Evolutionary conservation across 352 stramenopile genomes (phyloP).

Genomic region (Phytophthora tentaculata): DNA sequence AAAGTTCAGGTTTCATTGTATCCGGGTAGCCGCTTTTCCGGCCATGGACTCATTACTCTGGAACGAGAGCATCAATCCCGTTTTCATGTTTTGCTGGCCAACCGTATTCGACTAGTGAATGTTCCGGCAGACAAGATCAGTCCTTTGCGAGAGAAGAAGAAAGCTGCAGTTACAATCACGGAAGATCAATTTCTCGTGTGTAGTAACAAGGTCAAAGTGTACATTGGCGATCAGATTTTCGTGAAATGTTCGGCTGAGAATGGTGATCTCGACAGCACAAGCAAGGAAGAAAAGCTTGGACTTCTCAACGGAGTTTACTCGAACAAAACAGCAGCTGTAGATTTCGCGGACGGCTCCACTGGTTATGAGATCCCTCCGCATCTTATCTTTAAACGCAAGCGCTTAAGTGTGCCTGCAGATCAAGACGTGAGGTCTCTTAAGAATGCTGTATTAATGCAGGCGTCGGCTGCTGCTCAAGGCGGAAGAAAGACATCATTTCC

Average conservation of each 20-base stretch:
- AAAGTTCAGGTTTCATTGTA: slow-evolving; percentile 81
- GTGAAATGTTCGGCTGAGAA: slow-evolving; percentile 55
- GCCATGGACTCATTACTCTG: slow-evolving; percentile 63
- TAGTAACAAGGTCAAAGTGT: slow-evolving; percentile 63
- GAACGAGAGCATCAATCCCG: slow-evolving; percentile 41
- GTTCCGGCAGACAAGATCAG: slow-evolving; percentile 67
- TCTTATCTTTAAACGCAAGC: slow-evolving; percentile 68
- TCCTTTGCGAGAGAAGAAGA: slow-evolving; percentile 71
- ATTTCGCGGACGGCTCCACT: slow-evolving; percentile 79
- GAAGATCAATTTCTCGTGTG: slow-evolving; percentile 79
- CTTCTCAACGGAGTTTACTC: slow-evolving; percentile 82
- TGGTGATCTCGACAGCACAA: slow-evolving; percentile 51
- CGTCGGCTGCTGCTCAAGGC: slow-evolving; percentile 25
- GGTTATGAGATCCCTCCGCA: slow-evolving; percentile 68
- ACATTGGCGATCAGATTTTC: slow-evolving; percentile 82
- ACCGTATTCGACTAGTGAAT: slow-evolving; percentile 74
- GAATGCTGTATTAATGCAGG: slow-evolving; percentile 80
- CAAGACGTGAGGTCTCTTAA: slow-evolving; percentile 74
- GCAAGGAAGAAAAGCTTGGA: slow-evolving; percentile 67
- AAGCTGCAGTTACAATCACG: slow-evolving; percentile 56
- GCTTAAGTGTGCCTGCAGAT: slow-evolving; percentile 41
- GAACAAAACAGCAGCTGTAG: slow-evolving; percentile 72
- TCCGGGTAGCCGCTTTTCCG: slow-evolving; percentile 70
- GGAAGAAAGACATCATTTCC: slow-evolving; percentile 17
- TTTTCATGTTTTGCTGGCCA: slow-evolving; percentile 73